phyloP scores from a whole-genome alignment of 2,329 filamentous ascomycete genomes.

The Pseudogymnoascus sp. region DNA sequence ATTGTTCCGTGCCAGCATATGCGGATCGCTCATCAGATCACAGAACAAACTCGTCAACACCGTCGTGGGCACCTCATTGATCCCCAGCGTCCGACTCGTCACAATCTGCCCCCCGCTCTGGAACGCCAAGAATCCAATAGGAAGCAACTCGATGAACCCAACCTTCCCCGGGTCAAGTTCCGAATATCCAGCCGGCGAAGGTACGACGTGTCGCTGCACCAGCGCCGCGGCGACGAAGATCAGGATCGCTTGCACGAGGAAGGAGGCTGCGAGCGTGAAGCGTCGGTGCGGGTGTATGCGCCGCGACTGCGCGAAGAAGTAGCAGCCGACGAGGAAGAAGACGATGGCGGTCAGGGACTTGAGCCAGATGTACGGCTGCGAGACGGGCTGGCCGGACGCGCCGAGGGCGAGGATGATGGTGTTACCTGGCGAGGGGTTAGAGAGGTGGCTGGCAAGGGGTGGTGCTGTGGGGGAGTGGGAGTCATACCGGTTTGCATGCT shows the following conservation, averaged over 20 bases:
- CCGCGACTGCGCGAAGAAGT: slow-evolving; percentile 34
- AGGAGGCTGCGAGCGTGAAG: slow-evolving; percentile 39
- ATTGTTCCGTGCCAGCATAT: slow-evolving; percentile 38
- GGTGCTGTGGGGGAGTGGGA: neutral
- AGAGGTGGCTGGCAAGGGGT: neutral
- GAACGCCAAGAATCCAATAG: slow-evolving; percentile 48
- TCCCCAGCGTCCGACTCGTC: slow-evolving; percentile 61
- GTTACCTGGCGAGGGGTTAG: slow-evolving; percentile 37
- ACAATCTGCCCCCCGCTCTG: slow-evolving; percentile 73
- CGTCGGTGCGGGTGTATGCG: slow-evolving; percentile 32
- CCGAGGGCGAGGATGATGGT: slow-evolving; percentile 56
- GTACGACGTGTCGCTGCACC: slow-evolving; percentile 38
- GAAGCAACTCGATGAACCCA: slow-evolving; percentile 36
- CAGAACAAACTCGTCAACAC: slow-evolving; percentile 78
- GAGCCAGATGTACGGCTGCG: slow-evolving; percentile 44
- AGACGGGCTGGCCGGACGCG: slow-evolving; percentile 42
- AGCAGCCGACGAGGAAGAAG: slow-evolving; percentile 46
- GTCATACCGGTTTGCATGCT: slow-evolving; percentile 42
- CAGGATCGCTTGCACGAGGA: slow-evolving; percentile 43
- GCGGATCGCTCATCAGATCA: slow-evolving; percentile 63
- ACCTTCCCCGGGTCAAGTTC: slow-evolving; percentile 21
- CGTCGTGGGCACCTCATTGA: slow-evolving; percentile 65
- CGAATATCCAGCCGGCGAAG: slow-evolving; percentile 32
- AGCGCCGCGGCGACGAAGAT: slow-evolving; percentile 46
- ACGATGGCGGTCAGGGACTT: slow-evolving; percentile 45